Evolutionary conservation across 257 asterid species (phyloP).

Genomic region (Nicotiana noctiflora): DNA sequence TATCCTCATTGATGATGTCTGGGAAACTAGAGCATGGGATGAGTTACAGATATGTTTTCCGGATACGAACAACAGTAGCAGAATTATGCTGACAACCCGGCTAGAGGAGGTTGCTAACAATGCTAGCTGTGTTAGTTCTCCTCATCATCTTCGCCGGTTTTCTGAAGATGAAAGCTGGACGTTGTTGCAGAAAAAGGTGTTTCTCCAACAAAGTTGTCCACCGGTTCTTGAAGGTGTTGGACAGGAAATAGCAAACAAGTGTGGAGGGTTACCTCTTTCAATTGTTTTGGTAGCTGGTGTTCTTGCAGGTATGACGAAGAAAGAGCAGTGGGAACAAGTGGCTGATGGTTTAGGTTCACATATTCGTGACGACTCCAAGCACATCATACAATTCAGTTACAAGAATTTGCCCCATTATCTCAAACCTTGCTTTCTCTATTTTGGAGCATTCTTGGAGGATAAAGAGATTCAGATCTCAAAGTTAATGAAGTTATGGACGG

Average conservation of each 20-base stretch:
- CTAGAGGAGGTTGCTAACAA: not conserved
- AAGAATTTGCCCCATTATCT: slow-evolving; percentile 16
- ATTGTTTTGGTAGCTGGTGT: slow-evolving; percentile 1
- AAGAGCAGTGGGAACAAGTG: not conserved
- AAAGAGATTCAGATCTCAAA: not conserved
- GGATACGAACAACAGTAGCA: slow-evolving; percentile 9
- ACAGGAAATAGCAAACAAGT: slow-evolving; percentile 8
- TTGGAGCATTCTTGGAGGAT: slow-evolving; percentile 19
- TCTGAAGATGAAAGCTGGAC: slow-evolving; percentile 15
- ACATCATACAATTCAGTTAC: slow-evolving; percentile 15
- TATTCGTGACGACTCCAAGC: not conserved
- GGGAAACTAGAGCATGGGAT: slow-evolving; percentile 17
- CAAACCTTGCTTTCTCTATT: slow-evolving; percentile 21
- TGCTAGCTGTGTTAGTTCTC: not conserved
- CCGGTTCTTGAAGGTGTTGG: slow-evolving; percentile 1
- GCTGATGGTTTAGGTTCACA: not conserved
- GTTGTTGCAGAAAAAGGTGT: slow-evolving; percentile 5
- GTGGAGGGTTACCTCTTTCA: slow-evolving; percentile 24
- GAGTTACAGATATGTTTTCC: slow-evolving; percentile 8
- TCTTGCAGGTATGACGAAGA: not conserved
- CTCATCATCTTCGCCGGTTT: slow-evolving; percentile 4
- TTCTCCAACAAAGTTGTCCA: not conserved
- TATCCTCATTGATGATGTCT: slow-evolving; percentile 33
- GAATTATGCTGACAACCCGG: slow-evolving; percentile 29
- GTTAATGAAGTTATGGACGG: slow-evolving; percentile 17